Conservation (phyloP, 2,329 filamentous ascomycete species). For the Fusarium transvaalense region DNA sequence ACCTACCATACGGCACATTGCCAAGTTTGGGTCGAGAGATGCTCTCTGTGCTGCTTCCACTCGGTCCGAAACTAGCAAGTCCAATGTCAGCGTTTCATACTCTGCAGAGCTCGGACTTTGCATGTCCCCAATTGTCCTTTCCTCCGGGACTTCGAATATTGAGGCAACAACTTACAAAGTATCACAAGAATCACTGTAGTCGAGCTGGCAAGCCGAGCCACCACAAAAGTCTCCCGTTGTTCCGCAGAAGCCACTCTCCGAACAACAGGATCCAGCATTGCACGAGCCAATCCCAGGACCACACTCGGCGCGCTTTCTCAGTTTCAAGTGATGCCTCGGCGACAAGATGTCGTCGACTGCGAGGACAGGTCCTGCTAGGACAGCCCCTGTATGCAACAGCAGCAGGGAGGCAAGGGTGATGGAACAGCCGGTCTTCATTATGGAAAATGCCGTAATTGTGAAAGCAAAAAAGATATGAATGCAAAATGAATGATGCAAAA, state of each 20-base stretch:
- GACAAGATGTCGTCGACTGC: conserved; percentile 29
- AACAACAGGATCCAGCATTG: conserved; percentile 52
- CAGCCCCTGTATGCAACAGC: conserved; percentile 34
- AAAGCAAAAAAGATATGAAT: neutral
- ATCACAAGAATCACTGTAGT: conserved; percentile 57
- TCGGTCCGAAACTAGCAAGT: conserved; percentile 49
- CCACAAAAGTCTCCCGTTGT: conserved; percentile 52
- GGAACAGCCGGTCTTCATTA: conserved; percentile 38
- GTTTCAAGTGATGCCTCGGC: conserved; percentile 22
- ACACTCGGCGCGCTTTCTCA: conserved; percentile 49
- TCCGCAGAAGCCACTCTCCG: conserved; percentile 55
- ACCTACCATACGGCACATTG: conserved; percentile 56
- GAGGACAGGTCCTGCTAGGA: conserved; percentile 38
- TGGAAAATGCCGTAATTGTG: neutral
- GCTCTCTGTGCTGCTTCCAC: conserved; percentile 50
- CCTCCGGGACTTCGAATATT: neutral
- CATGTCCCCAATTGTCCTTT: neutral
- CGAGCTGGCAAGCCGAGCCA: conserved; percentile 56
- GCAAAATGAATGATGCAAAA: neutral
- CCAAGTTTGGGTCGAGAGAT: conserved; percentile 52
- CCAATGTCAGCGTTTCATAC: conserved; percentile 24
- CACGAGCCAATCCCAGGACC: conserved; percentile 55
- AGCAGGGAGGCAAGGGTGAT: conserved; percentile 30
- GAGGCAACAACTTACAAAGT: conserved; percentile 53
- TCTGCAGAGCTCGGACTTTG: conserved; percentile 1